Conservation (phyloP, 2,329 filamentous ascomycete species). For the Epichloe coenophiala region DNA sequence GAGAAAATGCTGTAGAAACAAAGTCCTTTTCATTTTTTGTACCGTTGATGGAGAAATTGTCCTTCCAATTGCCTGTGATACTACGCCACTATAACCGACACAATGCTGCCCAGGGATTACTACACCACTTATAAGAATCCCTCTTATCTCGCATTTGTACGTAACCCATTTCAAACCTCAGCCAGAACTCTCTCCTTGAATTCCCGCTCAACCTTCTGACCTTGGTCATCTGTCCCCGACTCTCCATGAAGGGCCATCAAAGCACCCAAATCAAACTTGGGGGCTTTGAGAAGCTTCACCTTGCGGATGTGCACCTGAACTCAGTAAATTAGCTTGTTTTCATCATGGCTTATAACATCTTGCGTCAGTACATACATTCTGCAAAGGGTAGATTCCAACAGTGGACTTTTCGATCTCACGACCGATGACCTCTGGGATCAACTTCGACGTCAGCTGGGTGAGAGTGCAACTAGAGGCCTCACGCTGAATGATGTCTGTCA, state of each 20-base stretch:
- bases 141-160: slow-evolving; percentile 18
- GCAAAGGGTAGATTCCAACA: slow-evolving; percentile 98
- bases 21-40: slow-evolving; percentile 20
- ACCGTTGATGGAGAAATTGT: slow-evolving; percentile 25
- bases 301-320: slow-evolving; percentile 95
- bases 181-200: slow-evolving; percentile 98
- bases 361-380: slow-evolving; percentile 59
- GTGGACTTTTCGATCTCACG: slow-evolving; percentile 99
- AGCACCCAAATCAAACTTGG: slow-evolving; percentile 97
- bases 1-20: slow-evolving; percentile 8
- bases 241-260: slow-evolving; percentile 96
- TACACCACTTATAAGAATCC: slow-evolving; percentile 19
- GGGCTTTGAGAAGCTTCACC: slow-evolving; percentile 97
- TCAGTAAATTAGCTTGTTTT: neutral
- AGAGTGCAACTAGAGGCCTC: slow-evolving; percentile 92
- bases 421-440: slow-evolving; percentile 98
- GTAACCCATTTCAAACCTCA: slow-evolving; percentile 56
- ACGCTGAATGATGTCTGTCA: slow-evolving; percentile 96
- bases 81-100: slow-evolving; percentile 32
- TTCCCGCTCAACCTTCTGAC: slow-evolving; percentile 97
- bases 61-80: slow-evolving; percentile 27
- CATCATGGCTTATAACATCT: neutral
- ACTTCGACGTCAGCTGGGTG: slow-evolving; percentile 92
- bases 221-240: slow-evolving; percentile 88
- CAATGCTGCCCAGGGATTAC: slow-evolving; percentile 22